Base-by-base conservation (phyloP, 2,329 filamentous ascomycete species). In the Coniosporium tulheliwenetii region DNA sequence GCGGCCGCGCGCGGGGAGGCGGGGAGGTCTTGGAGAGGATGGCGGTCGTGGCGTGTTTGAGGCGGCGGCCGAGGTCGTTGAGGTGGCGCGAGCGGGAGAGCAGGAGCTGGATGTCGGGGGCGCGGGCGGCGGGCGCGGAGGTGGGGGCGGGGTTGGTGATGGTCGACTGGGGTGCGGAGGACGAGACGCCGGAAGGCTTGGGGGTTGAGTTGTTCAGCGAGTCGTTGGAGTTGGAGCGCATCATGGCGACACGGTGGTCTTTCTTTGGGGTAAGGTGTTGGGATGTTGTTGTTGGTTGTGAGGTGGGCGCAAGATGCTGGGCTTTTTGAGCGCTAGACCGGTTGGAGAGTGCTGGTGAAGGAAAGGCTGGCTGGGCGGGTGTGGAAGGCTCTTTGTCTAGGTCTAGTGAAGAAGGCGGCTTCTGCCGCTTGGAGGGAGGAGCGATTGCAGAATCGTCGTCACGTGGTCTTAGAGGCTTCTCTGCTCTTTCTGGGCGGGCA, bases 11-110 rank as follows among this genome's bases (percentile, higher is more conserved):
- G 46, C 49, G 37, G 47, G 45, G 14, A 50, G 30, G 12, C 33
- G 39, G 16, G 44, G 36, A 39, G 26, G 31, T 37, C 49, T 7
- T 52, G 49, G 34, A 56, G 19, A 26, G 49, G 39, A 63, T 54
- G 40, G 58, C 60, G 34, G 59, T 54, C 2, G 59, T 57, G 39
- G 63, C 58, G 40, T 67, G 64, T 50, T 69, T 69, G n/a, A 69
- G 51, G 1, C 61, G 55, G 7, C 62, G 59, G 8, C 65, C 65
- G 40, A 64, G 54, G 2, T 49, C 52, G 32, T 59, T 56, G 8
- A 13, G 36, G 39, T 40, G 41, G 38, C 40, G 44, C 34, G 42
- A 40, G 36, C 45, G 42, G 31, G 43, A 34, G 26, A 32, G 39
- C 33, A 33, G 32, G 14, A 19, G 15, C 36, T 39, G 16, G 46